Conservation (phyloP, 345 rosid species). For the Jatropha curcas region DNA sequence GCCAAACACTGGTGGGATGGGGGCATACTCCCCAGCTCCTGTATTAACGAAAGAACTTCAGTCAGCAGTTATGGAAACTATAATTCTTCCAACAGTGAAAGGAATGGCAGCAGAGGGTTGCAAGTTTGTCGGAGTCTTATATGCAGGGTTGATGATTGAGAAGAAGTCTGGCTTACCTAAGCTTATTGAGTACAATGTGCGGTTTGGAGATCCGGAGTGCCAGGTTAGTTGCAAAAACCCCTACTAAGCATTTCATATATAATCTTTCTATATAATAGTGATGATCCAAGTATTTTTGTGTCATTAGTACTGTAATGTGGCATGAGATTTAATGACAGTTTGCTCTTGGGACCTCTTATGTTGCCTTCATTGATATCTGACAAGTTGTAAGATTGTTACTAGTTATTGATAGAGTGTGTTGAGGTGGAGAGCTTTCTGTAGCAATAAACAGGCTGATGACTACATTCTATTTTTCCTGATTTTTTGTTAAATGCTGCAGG, state of each 20-base stretch:
- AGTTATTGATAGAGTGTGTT: no score
- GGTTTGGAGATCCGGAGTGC: constrained; percentile 98
- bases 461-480: not conserved
- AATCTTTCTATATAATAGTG: no score
- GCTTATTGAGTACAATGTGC: constrained; percentile 96
- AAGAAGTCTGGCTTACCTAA: constrained; percentile 90
- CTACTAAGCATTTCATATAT: not conserved
- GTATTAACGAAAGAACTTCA: constrained; percentile 72
- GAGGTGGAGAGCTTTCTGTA: not conserved
- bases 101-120: constrained; percentile 94
- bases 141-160: constrained; percentile 94
- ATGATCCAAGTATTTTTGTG: no score
- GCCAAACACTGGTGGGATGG: constrained; percentile 98
- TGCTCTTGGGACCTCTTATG: no score
- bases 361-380: no score
- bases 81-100: constrained; percentile 82
- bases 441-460: not conserved
- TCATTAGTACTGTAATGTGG: not conserved
- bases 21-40: constrained; percentile 93
- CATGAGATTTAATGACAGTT: no score
- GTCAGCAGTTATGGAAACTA: constrained; percentile 72
- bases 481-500: not conserved
- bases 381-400: no score
- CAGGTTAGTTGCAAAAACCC: constrained; percentile 51
- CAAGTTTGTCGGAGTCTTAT: constrained; percentile 87